Evolutionary conservation across 345 rosid genomes (phyloP).

Genomic region (Citrus cavaleriei): DNA sequence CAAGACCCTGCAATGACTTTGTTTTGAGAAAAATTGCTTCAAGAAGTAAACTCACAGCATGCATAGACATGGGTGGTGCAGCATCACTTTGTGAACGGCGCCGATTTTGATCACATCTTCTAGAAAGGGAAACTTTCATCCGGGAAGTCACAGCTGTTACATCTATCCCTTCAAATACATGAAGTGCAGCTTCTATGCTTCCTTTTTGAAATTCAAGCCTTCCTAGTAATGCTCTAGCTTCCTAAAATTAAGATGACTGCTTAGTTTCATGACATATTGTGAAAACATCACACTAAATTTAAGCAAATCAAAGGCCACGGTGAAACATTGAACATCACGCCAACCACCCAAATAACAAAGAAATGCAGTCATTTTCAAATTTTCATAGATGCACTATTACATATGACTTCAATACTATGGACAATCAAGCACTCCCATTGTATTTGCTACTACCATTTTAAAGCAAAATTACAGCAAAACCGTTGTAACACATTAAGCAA

Average conservation of each 20-base stretch:
- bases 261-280: constrained; percentile 8
- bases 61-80: constrained; percentile 57
- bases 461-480: background rate
- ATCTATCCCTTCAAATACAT: constrained; percentile 73
- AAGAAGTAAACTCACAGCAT: constrained; percentile 55
- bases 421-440: background rate
- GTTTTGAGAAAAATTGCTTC: constrained; percentile 69
- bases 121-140: constrained; percentile 48
- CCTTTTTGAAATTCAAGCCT: constrained; percentile 76
- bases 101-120: constrained; percentile 35
- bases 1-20: constrained; percentile 61
- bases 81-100: constrained; percentile 43
- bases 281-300: background rate
- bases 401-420: background rate
- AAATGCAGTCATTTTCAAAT: background rate
- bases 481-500: no score
- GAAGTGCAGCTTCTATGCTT: constrained; percentile 58
- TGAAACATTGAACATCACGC: background rate
- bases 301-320: background rate
- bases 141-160: constrained; percentile 46
- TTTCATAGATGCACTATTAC: background rate
- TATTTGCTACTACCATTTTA: background rate
- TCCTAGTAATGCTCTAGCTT: constrained; percentile 76
- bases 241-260: constrained; percentile 32
- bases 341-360: background rate